Evolutionary conservation across 129 eudicot genomes (phyloP), one percentile per base, ranked within the genome.

Genomic region (Apium graveolens): DNA sequence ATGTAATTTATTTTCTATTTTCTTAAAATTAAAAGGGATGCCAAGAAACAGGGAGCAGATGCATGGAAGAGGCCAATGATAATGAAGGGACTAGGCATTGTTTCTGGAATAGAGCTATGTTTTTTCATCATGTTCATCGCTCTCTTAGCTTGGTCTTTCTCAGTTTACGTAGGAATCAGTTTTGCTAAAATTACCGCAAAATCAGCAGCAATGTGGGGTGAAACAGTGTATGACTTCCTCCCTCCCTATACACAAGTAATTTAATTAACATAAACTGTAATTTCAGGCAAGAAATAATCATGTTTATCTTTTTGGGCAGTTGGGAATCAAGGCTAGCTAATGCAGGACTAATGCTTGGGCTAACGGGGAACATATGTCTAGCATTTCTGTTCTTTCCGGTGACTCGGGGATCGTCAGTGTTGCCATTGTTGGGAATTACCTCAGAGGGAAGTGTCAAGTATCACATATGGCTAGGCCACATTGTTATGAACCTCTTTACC

Each of bases 391-490:
- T 89, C 65, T 87, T 80, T 53, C 94, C 94, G 16, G 94, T 89
- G 73, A 85, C 89, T 31, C 86, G 94, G 9, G 88, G 89, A n/a
- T 89, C 94, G 4, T 81, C 94, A 0, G 83, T 89, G 60, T 48
- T 89, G 79, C 89, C 89, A 0, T 27, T 87, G 14, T 45, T 89
- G 43, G 94, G 94, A 11, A 65, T 89, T 20, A 89, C 94, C 34
- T 89, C 94, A 3, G 94, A 89, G 77, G 83, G 70, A 11, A 81
- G 89, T 77, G 81, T 89, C 71, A 89, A 87, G 63, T 89, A 89
- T 80, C 94, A 89, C 62, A 89, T 87, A 34, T 89, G 94, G 94
- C 91, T 89, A 10, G 94, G 91, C 5, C 85, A 89, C 65, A 42
- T 86, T 38, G 60, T 80, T 51, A 89, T 89, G 94, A 46, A 70